A percentile compares a stretch with the other conserved stretches of the same genome.
Evolutionary conservation across 2,329 filamentous ascomycete species (phyloP).

Genomic region (Epichloe gansuensis): DNA sequence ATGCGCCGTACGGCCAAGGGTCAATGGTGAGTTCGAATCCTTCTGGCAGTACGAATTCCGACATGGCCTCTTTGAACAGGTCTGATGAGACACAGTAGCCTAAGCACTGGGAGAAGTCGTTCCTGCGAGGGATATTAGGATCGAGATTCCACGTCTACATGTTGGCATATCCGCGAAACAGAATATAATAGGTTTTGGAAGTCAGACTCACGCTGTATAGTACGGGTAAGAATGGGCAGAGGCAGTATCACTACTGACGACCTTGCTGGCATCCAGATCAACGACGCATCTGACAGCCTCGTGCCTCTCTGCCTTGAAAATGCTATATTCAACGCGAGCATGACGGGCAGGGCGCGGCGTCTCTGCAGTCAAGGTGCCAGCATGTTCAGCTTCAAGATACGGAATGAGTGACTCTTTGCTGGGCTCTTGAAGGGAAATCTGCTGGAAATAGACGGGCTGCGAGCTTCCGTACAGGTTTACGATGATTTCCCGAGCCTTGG

Average conservation of each 20-base stretch:
- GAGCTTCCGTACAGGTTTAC: slow-evolving; percentile 18
- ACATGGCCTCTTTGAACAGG: slow-evolving; percentile 33
- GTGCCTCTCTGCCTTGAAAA: slow-evolving; percentile 19
- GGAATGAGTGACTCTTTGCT: slow-evolving; percentile 43
- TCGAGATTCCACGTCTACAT: not conserved
- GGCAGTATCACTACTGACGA: slow-evolving; percentile 15
- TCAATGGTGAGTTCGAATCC: slow-evolving; percentile 31
- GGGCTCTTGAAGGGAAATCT: slow-evolving; percentile 51
- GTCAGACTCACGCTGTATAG: slow-evolving; percentile 10
- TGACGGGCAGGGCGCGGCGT: slow-evolving; percentile 32
- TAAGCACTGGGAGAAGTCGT: slow-evolving; percentile 28
- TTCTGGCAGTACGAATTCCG: slow-evolving; percentile 32
- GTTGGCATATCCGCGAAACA: not conserved
- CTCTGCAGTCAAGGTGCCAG: slow-evolving; percentile 29
- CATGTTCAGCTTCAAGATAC: slow-evolving; percentile 50
- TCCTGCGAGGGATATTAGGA: slow-evolving; percentile 10
- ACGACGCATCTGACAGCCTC: slow-evolving; percentile 26
- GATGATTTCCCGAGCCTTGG: slow-evolving; percentile 31
- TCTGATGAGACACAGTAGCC: slow-evolving; percentile 28
- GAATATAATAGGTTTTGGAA: not conserved
- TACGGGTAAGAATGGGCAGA: slow-evolving; percentile 23
- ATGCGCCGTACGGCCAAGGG: slow-evolving; percentile 55
- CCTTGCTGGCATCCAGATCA: slow-evolving; percentile 20
- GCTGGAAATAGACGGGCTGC: slow-evolving; percentile 33
- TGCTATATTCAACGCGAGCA: slow-evolving; percentile 33